Evolutionary conservation across 345 rosid species (phyloP), one percentile per base, ranked within the genome.

Genomic region (Hibiscus trionum): DNA sequence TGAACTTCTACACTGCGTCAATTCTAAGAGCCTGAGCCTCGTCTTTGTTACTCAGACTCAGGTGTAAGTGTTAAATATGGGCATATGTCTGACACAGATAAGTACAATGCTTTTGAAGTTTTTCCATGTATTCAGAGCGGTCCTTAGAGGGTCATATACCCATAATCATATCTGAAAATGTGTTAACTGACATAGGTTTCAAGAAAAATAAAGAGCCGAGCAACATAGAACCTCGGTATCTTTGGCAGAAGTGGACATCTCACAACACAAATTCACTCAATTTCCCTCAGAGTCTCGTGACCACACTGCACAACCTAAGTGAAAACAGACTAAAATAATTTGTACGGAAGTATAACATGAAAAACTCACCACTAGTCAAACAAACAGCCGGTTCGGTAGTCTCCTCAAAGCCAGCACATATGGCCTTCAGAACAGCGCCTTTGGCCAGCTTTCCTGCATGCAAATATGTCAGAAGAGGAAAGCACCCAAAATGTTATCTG

Each of bases 361-460:
- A 63, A 56, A 72, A 70, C 89, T 62, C 82, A 94, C 98, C 97
- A 39, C 81, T 79, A 77, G 90, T 90, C 79, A 91, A 84, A 75
- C 98, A 94, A 73, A 91, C 93, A 73, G 89, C 84, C 57, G 97
- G 98, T 80, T 91, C 98, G 42, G 98, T 94, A 4, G 98, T 85
- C 87, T 94, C 98, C 86, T 94, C 91, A 63, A 94, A 94, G 79
- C 98, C 98, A 83, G 98, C 26, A 79, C 98, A 94, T 61, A 91
- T 82, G 52, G 98, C 98, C 84, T 86, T 94, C 80, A 94, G 77
- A 80, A 94, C 91, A 70, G 98, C 96, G 82, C 95, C 85, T 82
- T 80, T 94, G 82, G 78, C 98, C 84, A 94, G 67, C 87, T 91
- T 94, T 37, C 98, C 98, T 94, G 88, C 65, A 82, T 66, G 50